A percentile compares a stretch with the other conserved stretches of the same genome.
phyloP scores from a whole-genome alignment of 495 filamentous ascomycete species.

The Hypoxylon trugodes region DNA sequence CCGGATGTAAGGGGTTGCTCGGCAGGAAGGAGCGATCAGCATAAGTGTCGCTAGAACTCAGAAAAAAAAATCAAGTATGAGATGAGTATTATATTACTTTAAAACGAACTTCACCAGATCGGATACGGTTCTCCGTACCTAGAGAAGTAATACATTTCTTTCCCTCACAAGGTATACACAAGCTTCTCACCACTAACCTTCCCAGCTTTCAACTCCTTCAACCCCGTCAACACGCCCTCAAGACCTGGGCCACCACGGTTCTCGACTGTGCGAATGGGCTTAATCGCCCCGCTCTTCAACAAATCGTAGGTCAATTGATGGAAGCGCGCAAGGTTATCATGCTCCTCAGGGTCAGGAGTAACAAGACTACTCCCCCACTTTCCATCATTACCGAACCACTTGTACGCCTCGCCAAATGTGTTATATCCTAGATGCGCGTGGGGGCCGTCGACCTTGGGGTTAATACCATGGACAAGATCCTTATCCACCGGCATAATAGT shows the following conservation, averaged over 20 bases:
- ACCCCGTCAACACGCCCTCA: slow-evolving; percentile 47
- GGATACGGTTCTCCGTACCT: no score
- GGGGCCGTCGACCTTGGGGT: slow-evolving; percentile 41
- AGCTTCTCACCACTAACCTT: slow-evolving; percentile 50
- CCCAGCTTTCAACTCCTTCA: slow-evolving; percentile 45
- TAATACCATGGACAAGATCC: slow-evolving; percentile 33
- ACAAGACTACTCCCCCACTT: no score
- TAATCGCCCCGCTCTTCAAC: slow-evolving; percentile 43
- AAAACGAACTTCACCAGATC: no score
- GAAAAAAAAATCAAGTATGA: no score
- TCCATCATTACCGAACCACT: slow-evolving; percentile 9
- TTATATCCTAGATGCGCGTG: slow-evolving; percentile 44
- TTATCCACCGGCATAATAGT: slow-evolving; percentile 37
- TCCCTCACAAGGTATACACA: slow-evolving; percentile 46
- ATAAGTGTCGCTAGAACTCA: background rate
- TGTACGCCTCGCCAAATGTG: slow-evolving; percentile 34
- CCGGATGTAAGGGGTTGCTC: no score
- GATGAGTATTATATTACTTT: no score
- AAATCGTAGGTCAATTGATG: slow-evolving; percentile 31
- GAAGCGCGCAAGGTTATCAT: slow-evolving; percentile 40
- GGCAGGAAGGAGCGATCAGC: no score
- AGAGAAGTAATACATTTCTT: background rate
- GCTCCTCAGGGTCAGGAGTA: slow-evolving; percentile 31
- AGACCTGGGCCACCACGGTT: slow-evolving; percentile 47
- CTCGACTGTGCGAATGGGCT: slow-evolving; percentile 38